Base-by-base conservation (phyloP, 2,329 filamentous ascomycete species). In the Xylaria arbuscula region DNA sequence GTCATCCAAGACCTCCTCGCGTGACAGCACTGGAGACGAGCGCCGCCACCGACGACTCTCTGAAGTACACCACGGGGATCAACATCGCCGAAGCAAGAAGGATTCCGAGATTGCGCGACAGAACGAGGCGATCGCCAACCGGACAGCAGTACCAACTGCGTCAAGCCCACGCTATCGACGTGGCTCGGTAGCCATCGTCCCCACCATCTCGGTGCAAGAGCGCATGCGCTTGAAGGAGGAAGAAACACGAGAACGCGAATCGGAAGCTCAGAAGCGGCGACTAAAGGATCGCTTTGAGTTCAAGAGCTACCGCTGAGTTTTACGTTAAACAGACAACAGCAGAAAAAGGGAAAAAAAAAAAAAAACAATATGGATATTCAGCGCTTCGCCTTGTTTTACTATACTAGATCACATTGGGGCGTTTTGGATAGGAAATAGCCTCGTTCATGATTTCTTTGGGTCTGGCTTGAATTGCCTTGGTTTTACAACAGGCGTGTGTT, bases 111-210 rank as follows among this genome's bases (percentile, higher is more conserved):
- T 85, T 63, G 78, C 77, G 9, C 77, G 77, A 64, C 81, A 81
- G 63, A 85, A 85, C 62, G 78, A 78, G 38, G 79, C 80, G 64
- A 85, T 85, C 62, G 76, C 79, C 65, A 77, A 72, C 67, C 81
- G 83, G 10, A 75, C 77, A 19, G 68, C 62, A 66, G 72, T 47
- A 66, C 76, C 28, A 72, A 76, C 42, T 71, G 72, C 70, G 62
- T 67, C 36, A 72, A 77, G 22, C 73, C 74, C 68, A 68, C 76
- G 51, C 53, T 76, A 76, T 66, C 74, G 76, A 42, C 74, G 76
- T 51, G 72, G 72, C 40, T 76, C 76, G 17, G 81, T 83, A 38
- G 77, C 82, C 0, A 72, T 78, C 19, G 76, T 80, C 15, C 55
- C 69, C 10, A 2, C 61, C 40, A 17, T 67, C 0, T 50, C 70